phyloP scores from a whole-genome alignment of 2,329 filamentous ascomycete species.

The Trichoderma oligosporum region DNA sequence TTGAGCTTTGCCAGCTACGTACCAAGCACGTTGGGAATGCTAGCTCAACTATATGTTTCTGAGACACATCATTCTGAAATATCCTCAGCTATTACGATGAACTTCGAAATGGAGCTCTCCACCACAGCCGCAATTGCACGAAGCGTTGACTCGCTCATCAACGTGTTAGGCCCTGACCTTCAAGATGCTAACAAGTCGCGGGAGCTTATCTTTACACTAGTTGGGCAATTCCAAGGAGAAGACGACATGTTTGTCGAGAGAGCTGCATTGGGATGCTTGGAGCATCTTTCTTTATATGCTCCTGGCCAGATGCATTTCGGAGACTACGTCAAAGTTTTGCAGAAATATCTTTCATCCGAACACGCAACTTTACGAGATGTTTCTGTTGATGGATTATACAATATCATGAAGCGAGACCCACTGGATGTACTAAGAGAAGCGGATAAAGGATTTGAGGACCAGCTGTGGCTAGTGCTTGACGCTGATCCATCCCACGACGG shows the following conservation, averaged over 20 bases:
- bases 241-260: slow-evolving; percentile 66
- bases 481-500: slow-evolving; percentile 69
- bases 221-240: slow-evolving; percentile 77
- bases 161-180: slow-evolving; percentile 90
- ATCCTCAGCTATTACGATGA: slow-evolving; percentile 75
- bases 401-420: slow-evolving; percentile 89
- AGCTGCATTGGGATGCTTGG: slow-evolving; percentile 76
- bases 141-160: slow-evolving; percentile 92
- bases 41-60: slow-evolving; percentile 86
- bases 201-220: slow-evolving; percentile 83
- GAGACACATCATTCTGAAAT: slow-evolving; percentile 89
- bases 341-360: slow-evolving; percentile 69
- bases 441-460: slow-evolving; percentile 76
- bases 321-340: slow-evolving; percentile 77
- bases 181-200: slow-evolving; percentile 90
- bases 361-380: slow-evolving; percentile 69
- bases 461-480: slow-evolving; percentile 87
- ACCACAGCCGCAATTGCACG: slow-evolving; percentile 79
- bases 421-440: slow-evolving; percentile 75
- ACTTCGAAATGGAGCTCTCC: slow-evolving; percentile 79
- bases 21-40: slow-evolving; percentile 84
- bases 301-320: slow-evolving; percentile 80
- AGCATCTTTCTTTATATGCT: slow-evolving; percentile 89
- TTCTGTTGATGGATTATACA: slow-evolving; percentile 84
- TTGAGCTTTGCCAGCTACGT: slow-evolving; percentile 90